A percentile compares a stretch with the other conserved stretches of the same genome.
These are phyloP conservation scores for Emmonsiellopsis sp. DNA, from an alignment of 2,329 filamentous ascomycete species.

Conservation along the genomic window DNA sequence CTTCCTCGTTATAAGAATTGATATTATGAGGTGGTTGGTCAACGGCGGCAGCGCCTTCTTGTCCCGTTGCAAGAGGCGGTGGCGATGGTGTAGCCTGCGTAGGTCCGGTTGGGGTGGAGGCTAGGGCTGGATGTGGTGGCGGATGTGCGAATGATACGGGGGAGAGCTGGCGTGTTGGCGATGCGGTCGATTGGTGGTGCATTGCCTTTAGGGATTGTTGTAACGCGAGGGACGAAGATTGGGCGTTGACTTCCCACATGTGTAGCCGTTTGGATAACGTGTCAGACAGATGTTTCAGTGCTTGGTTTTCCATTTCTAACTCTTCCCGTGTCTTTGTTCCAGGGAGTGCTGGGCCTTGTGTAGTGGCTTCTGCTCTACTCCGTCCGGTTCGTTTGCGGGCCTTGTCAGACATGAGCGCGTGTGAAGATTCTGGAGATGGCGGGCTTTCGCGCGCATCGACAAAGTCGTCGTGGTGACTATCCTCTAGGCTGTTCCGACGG, in stretches of 20 bases:
- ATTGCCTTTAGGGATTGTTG: conserved; percentile 63
- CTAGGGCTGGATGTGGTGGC: conserved; percentile 9
- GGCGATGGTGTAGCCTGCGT: conserved; percentile 3
- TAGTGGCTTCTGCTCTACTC: conserved; percentile 16
- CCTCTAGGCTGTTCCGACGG: conserved; percentile 42
- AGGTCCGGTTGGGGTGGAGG: too few relatives aligned
- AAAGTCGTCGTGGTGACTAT: conserved; percentile 68
- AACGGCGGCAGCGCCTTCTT: neutral
- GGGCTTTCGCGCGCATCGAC: conserved; percentile 72
- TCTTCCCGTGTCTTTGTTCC: conserved; percentile 69
- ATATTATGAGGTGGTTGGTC: too few relatives aligned
- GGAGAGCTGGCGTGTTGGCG: conserved; percentile 19
- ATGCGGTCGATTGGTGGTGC: conserved; percentile 28
- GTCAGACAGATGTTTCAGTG: conserved; percentile 75
- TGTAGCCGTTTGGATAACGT: conserved; percentile 80
- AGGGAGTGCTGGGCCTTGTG: conserved; percentile 24
- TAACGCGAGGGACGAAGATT: conserved; percentile 75
- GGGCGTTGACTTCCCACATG: conserved; percentile 85
- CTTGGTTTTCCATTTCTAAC: conserved; percentile 76
- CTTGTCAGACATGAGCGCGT: conserved; percentile 35
- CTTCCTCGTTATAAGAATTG: too few relatives aligned
- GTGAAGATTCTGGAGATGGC: conserved; percentile 37
- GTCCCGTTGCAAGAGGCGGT: neutral
- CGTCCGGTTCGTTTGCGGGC: conserved; percentile 25
- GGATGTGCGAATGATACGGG: conserved; percentile 16